Conservation (phyloP, 164 flowering plant species). For the Umbilicus rupestris region DNA sequence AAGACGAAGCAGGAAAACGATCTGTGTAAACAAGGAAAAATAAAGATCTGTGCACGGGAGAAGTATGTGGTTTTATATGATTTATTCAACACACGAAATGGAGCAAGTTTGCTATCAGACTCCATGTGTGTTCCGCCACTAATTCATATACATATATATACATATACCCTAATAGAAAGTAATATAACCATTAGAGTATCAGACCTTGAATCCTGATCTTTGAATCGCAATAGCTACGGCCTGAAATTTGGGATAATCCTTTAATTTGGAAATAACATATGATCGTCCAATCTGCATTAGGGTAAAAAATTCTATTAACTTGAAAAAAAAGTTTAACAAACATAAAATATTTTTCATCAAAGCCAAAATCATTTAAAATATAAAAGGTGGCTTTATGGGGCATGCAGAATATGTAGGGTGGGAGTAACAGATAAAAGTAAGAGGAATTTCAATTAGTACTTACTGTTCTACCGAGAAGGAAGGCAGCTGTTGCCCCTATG, state of each 20-base stretch:
- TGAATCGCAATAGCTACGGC: constrained; percentile 24
- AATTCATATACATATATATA: neutral
- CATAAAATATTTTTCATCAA: neutral
- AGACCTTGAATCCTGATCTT: constrained; percentile 27
- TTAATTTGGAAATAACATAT: constrained; percentile 26
- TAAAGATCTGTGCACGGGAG: neutral
- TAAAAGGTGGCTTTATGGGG: neutral
- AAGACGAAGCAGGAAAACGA: constrained; percentile 84
- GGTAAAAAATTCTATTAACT: neutral
- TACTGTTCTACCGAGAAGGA: constrained; percentile 88
- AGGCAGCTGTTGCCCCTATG: constrained; percentile 84
- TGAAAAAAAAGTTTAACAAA: neutral
- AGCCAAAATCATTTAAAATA: no score
- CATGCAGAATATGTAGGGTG: neutral
- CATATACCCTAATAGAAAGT: neutral
- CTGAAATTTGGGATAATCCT: constrained; percentile 26
- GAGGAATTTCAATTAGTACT: constrained; percentile 17
- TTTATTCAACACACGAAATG: neutral
- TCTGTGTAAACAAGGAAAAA: constrained; percentile 31
- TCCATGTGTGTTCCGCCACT: neutral
- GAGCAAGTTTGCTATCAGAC: neutral
- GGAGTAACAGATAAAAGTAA: neutral
- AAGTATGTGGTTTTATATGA: neutral
- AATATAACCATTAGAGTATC: neutral
- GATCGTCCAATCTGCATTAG: constrained; percentile 26